These are phyloP conservation scores for Auriscalpium microsporum DNA, from an alignment of 768 basidiomycete species.

Conservation along the genomic window DNA sequence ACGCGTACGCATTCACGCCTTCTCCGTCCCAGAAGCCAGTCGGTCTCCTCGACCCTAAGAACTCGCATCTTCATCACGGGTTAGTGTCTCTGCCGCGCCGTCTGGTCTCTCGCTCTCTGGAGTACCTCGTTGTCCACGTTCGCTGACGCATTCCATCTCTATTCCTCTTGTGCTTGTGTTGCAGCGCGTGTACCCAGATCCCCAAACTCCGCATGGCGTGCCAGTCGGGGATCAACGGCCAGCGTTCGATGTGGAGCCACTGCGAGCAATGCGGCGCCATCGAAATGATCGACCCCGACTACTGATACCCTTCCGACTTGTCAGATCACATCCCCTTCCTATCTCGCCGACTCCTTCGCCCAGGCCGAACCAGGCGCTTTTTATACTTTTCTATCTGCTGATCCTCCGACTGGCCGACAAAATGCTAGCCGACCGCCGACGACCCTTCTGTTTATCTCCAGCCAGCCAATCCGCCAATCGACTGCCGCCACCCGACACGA, in stretches of 20 bases:
- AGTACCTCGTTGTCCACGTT: neutral
- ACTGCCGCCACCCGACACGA: neutral
- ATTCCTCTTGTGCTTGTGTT: constrained; percentile 1
- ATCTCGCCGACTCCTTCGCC: too few relatives aligned
- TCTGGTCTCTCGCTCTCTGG: neutral
- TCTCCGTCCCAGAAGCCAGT: constrained; percentile 37
- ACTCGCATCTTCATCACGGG: constrained; percentile 60
- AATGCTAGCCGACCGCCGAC: neutral
- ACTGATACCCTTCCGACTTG: constrained; percentile 10
- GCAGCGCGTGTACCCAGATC: constrained; percentile 68
- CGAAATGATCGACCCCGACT: constrained; percentile 78
- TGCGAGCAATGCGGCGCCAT: constrained; percentile 87
- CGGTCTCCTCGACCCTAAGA: constrained; percentile 61
- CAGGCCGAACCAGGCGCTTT: constrained; percentile 11
- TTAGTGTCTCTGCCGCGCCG: constrained; percentile 28
- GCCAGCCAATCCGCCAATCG: neutral
- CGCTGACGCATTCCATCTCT: constrained; percentile 7
- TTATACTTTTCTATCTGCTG: constrained; percentile 25
- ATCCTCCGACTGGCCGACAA: constrained; percentile 5
- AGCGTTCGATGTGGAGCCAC: constrained; percentile 79
- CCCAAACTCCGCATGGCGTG: constrained; percentile 79
- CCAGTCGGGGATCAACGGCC: constrained; percentile 58
- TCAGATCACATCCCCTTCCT: neutral
- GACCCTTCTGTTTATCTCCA: neutral
- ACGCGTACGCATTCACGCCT: constrained; percentile 29